Evolutionary conservation across 352 stramenopile genomes (phyloP).

Genomic region (Pythium volutum): DNA sequence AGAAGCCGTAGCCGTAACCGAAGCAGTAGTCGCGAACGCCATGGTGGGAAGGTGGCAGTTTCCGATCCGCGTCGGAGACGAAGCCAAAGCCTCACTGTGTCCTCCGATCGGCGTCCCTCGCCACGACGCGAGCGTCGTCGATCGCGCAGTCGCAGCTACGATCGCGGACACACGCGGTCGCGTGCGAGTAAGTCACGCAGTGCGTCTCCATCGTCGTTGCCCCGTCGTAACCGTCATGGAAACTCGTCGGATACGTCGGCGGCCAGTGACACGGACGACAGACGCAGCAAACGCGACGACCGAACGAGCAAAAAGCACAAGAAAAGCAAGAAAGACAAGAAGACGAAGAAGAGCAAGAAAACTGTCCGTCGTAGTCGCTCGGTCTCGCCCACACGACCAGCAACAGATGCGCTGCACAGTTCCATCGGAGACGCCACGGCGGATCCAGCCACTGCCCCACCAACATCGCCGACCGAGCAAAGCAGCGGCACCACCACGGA

Average conservation of each 20-base stretch:
- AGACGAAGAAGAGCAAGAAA: conserved; percentile 16
- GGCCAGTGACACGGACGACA: neutral
- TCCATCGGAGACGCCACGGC: neutral
- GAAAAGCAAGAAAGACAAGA: conserved; percentile 22
- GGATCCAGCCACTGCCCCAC: neutral
- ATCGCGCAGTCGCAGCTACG: conserved; percentile 15
- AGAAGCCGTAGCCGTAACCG: conserved; percentile 16
- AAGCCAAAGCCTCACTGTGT: neutral
- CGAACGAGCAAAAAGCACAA: conserved; percentile 14
- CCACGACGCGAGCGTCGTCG: neutral
- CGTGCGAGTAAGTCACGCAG: conserved; percentile 11
- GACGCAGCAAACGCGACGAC: neutral
- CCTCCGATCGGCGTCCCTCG: neutral
- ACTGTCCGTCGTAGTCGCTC: neutral
- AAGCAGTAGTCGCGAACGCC: conserved; percentile 6
- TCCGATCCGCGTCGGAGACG: neutral
- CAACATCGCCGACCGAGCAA: neutral
- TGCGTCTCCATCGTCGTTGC: neutral
- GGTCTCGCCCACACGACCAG: neutral
- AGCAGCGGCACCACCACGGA: neutral
- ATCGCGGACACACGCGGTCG: neutral
- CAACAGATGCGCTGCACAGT: neutral
- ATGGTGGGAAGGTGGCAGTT: neutral
- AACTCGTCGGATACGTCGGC: neutral
- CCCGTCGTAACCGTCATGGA: neutral